Conservation (phyloP, 371 early-diverging fungal species). For the Parasitella parasitica region DNA sequence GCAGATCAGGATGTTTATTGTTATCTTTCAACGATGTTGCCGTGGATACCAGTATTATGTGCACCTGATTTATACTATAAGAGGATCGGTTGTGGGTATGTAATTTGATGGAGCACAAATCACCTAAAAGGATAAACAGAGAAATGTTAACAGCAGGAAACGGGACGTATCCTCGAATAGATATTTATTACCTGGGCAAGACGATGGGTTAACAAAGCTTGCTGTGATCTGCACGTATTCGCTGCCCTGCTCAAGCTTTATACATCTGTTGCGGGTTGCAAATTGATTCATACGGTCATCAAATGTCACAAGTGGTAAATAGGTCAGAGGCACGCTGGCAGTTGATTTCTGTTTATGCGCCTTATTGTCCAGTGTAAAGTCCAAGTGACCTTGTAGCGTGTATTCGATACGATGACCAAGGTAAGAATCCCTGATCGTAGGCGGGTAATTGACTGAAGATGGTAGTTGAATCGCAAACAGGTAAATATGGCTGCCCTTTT, state of each 20-base stretch:
- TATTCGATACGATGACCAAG: conserved; percentile 41
- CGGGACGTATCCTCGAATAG: neutral
- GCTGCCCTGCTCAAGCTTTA: conserved; percentile 12
- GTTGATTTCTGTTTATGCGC: conserved; percentile 18
- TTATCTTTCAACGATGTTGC: conserved; percentile 17
- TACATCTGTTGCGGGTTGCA: conserved; percentile 1
- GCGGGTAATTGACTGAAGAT: conserved; percentile 39
- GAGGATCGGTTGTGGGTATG: conserved; percentile 36
- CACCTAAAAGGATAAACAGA: conserved; percentile 31
- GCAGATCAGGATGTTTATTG: conserved; percentile 5
- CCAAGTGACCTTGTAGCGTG: conserved; percentile 33
- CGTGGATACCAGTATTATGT: conserved; percentile 30
- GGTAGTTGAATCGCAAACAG: conserved; percentile 49
- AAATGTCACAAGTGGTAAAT: conserved; percentile 36
- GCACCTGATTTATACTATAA: conserved; percentile 35
- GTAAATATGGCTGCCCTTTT: conserved; percentile 38
- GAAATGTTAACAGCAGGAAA: conserved; percentile 1
- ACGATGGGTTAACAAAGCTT: conserved; percentile 34
- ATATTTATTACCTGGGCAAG: conserved; percentile 43
- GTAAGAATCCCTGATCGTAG: conserved; percentile 34
- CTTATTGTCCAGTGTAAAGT: conserved; percentile 1
- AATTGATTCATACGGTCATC: neutral
- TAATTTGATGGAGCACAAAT: conserved; percentile 38
- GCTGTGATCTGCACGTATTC: conserved; percentile 29
- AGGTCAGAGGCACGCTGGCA: conserved; percentile 19